Evolutionary conservation across 2,329 filamentous ascomycete genomes (phyloP).

Genomic region (Fusarium abutilonis): DNA sequence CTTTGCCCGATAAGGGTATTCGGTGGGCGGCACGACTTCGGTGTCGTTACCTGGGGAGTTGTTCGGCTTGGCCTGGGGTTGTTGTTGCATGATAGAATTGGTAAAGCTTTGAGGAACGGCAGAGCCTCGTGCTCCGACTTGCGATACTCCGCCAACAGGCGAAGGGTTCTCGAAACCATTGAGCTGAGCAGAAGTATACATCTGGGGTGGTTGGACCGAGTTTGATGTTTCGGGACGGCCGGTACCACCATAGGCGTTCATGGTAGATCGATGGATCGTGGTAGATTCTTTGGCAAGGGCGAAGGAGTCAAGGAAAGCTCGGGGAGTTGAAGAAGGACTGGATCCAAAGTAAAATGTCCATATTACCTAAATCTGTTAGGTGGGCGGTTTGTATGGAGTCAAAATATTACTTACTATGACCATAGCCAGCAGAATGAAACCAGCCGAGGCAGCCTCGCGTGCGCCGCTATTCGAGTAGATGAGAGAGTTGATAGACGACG

Average conservation of each 20-base stretch:
- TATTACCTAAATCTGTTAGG: conserved; percentile 71
- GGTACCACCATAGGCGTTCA: conserved; percentile 77
- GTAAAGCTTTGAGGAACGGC: conserved; percentile 53
- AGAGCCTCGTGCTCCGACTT: conserved; percentile 60
- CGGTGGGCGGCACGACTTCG: conserved; percentile 78
- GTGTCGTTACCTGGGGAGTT: conserved; percentile 58
- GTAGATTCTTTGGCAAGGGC: conserved; percentile 87
- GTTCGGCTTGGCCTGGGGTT: conserved; percentile 49
- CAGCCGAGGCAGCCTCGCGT: conserved; percentile 87
- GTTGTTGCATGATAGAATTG: conserved; percentile 43
- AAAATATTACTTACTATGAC: conserved; percentile 74
- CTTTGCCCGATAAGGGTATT: conserved; percentile 97
- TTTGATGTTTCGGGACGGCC: conserved; percentile 85
- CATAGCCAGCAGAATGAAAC: conserved; percentile 94
- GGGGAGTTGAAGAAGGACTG: conserved; percentile 83
- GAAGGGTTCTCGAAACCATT: conserved; percentile 97
- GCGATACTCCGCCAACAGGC: conserved; percentile 76
- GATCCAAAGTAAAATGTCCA: conserved; percentile 99
- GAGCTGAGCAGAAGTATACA: conserved; percentile 96
- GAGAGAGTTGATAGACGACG: conserved; percentile 84
- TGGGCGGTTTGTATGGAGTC: neutral
- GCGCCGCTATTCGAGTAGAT: conserved; percentile 80
- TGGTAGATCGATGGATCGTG: conserved; percentile 72
- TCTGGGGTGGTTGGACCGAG: conserved; percentile 83
- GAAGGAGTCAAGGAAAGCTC: conserved; percentile 94